Conservation (phyloP, 768 basidiomycete genomes). For the Naganishia antarctica region DNA sequence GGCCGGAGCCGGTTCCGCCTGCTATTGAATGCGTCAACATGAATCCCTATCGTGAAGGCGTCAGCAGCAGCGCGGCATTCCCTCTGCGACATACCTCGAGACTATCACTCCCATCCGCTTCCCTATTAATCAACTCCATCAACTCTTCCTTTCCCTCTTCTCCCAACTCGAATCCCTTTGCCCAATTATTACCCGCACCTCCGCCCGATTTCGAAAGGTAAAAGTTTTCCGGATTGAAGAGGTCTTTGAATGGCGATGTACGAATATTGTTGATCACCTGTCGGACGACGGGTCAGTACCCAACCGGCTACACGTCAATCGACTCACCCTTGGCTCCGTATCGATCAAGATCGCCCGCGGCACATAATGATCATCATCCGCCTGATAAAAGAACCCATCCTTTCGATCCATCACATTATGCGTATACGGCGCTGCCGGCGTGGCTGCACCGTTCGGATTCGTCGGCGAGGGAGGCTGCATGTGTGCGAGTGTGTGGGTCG, state of each 20-base stretch:
- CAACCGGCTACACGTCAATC: neutral
- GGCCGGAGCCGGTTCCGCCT: slow-evolving; percentile 94
- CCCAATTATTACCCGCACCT: slow-evolving; percentile 99
- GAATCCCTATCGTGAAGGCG: slow-evolving; percentile 66
- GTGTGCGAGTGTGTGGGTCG: slow-evolving; percentile 21
- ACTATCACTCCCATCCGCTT: slow-evolving; percentile 95
- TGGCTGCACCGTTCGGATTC: neutral
- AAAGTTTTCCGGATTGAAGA: slow-evolving; percentile 98
- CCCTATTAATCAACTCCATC: slow-evolving; percentile 97
- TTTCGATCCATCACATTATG: slow-evolving; percentile 64
- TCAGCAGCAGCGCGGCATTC: neutral
- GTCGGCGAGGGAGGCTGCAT: slow-evolving; percentile 16
- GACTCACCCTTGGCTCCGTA: slow-evolving; percentile 83
- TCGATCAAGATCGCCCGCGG: slow-evolving; percentile 90
- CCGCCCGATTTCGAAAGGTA: slow-evolving; percentile 93
- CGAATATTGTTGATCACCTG: slow-evolving; percentile 98
- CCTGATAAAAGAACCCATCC: slow-evolving; percentile 99
- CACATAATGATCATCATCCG: slow-evolving; percentile 99
- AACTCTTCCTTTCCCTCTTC: slow-evolving; percentile 91
- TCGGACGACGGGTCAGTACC: too few relatives aligned
- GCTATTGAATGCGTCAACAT: slow-evolving; percentile 99
- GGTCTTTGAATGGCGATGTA: slow-evolving; percentile 71
- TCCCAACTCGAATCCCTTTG: slow-evolving; percentile 84
- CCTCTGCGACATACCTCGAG: slow-evolving; percentile 63
- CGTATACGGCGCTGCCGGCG: neutral